A percentile compares a stretch with the other conserved stretches of the same genome.
phyloP scores from a whole-genome alignment of 495 filamentous ascomycete species.

The Penicillium pulvis region DNA sequence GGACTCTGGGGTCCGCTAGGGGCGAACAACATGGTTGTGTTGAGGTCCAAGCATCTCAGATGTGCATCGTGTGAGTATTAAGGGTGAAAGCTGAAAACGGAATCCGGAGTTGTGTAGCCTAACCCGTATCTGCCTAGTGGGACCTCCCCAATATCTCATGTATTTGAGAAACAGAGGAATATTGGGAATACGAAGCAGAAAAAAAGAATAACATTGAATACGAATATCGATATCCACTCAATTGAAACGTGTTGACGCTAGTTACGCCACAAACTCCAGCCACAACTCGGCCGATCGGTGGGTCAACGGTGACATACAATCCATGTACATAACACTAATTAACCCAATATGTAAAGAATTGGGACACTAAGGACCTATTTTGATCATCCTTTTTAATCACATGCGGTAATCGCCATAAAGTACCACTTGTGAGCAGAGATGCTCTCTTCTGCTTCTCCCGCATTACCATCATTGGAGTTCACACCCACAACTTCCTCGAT shows the following conservation, averaged over 20 bases:
- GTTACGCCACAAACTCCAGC: constrained; percentile 4
- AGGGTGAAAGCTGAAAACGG: constrained; percentile 10
- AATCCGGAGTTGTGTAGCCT: not conserved
- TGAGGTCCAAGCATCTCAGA: constrained; percentile 6
- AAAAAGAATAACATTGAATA: not conserved
- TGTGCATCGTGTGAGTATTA: constrained; percentile 9
- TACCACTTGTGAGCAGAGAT: constrained; percentile 9
- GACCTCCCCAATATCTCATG: not conserved
- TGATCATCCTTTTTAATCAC: not conserved
- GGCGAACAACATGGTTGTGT: constrained; percentile 39
- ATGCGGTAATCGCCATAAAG: constrained; percentile 5
- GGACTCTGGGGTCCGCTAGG: constrained; percentile 41
- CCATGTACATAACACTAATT: too few relatives aligned
- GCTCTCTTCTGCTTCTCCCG: constrained; percentile 23
- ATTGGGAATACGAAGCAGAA: not conserved
- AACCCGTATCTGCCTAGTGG: not conserved
- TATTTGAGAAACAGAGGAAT: not conserved
- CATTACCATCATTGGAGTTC: constrained; percentile 42
- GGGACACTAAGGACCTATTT: too few relatives aligned
- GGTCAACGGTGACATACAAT: not conserved
- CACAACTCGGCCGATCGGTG: constrained; percentile 12
- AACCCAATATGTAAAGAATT: too few relatives aligned
- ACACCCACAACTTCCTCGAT: constrained; percentile 41
- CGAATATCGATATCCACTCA: not conserved
- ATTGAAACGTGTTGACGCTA: constrained; percentile 2